A percentile compares a stretch with the other conserved stretches of the same genome.
Conservation (phyloP, 129 eudicot genomes). For the Lactuca sativa region DNA sequence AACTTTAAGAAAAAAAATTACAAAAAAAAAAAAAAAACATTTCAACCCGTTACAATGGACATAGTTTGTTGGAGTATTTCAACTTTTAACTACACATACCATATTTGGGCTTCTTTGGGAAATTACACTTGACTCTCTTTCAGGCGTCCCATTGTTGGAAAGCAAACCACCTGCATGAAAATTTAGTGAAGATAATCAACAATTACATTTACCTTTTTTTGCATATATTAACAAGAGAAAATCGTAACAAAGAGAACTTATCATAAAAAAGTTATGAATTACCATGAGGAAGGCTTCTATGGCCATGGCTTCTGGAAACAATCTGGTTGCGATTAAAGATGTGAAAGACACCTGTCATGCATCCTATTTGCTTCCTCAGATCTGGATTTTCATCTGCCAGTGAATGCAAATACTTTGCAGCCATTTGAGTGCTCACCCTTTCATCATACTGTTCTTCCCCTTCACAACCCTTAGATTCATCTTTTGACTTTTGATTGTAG, state of each 20-base stretch:
- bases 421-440: conserved; percentile 41
- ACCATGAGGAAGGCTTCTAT: conserved; percentile 54
- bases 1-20: too few relatives aligned
- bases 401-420: conserved; percentile 78
- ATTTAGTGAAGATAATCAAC: conserved; percentile 11
- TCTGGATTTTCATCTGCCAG: conserved; percentile 78
- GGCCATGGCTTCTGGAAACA: conserved; percentile 48
- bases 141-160: conserved; percentile 34
- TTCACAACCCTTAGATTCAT: neutral
- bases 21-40: too few relatives aligned
- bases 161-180: conserved; percentile 48
- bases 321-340: conserved; percentile 68
- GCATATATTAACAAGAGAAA: conserved; percentile 12
- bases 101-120: conserved; percentile 24
- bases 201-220: neutral
- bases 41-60: too few relatives aligned
- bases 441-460: conserved; percentile 9
- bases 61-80: too few relatives aligned
- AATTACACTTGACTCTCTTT: conserved; percentile 36
- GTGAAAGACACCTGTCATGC: conserved; percentile 76
- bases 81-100: conserved; percentile 32
- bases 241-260: neutral
- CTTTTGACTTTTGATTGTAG: conserved; percentile 20
- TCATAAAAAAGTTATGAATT: conserved; percentile 16
- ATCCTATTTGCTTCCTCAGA: conserved; percentile 82